phyloP scores from a whole-genome alignment of 176 grass and related monocot species.

The Cocos nucifera region DNA sequence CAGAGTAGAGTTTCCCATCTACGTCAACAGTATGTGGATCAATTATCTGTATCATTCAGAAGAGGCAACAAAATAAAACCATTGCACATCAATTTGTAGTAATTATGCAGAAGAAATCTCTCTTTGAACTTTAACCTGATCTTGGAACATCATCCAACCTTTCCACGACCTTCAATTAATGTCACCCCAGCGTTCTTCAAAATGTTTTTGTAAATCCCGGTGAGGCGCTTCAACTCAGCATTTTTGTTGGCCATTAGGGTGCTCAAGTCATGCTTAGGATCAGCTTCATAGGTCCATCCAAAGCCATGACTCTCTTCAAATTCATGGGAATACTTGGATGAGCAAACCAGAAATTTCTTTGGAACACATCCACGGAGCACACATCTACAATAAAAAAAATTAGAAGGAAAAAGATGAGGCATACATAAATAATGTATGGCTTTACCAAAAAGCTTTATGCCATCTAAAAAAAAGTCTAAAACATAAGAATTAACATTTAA shows the following conservation, averaged over 20 bases:
- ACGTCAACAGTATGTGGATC: constrained; percentile 61
- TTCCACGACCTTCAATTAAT: constrained; percentile 74
- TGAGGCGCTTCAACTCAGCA: constrained; percentile 59
- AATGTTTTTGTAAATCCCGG: constrained; percentile 74
- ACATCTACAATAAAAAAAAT: constrained; percentile 35
- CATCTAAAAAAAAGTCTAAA: no score
- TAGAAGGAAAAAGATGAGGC: background rate
- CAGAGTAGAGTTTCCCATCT: constrained; percentile 55
- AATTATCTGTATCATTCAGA: constrained; percentile 33
- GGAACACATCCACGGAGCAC: constrained; percentile 72
- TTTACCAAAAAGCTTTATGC: no score
- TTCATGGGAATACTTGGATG: constrained; percentile 60
- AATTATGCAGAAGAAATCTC: background rate
- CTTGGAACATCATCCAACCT: constrained; percentile 26
- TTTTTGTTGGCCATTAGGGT: constrained; percentile 79
- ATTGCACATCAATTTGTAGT: background rate
- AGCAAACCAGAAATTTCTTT: constrained; percentile 65
- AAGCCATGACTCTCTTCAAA: constrained; percentile 74
- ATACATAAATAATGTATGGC: no score
- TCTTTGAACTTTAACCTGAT: constrained; percentile 28
- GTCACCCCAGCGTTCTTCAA: constrained; percentile 47
- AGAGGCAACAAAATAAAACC: background rate
- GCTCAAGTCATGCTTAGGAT: constrained; percentile 66
- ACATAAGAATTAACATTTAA: no score
- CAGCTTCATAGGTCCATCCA: constrained; percentile 55